Evolutionary conservation across 805 yeast species (phyloP), one percentile per base, ranked within the genome.

Genomic region (Wickerhamomyces silvicola): DNA sequence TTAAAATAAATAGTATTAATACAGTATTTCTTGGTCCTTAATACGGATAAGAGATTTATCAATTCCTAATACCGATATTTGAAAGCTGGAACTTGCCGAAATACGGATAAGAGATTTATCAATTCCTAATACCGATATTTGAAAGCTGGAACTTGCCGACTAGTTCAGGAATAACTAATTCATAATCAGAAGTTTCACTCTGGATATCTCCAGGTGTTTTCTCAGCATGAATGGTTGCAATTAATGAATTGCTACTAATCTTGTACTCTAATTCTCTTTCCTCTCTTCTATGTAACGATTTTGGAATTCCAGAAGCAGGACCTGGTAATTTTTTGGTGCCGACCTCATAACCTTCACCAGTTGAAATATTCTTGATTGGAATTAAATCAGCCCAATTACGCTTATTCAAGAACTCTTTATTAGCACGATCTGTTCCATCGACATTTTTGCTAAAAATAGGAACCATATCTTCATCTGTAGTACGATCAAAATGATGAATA

Each of bases 381-480:
- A 81, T 68, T 37, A 82, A 62, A 52, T 80, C 88, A 24, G 79
- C 65, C 77, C 81, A 82, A 56, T 82, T 82, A 52, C 94, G 64
- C 38, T 66, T 72, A 48, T 81, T 81, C 58, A 78, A 52, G 45
- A 80, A 77, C 44, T 62, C 66, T 28, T 58, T 66, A 56, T 72
- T 78, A 10, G 46, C 52, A 36, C 81, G 59, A 3, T 31, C 24
- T 3, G 57, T 41, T 2, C 78, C 81, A 38, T 77, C 70, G 0
- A 78, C 75, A 32, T 84, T 83, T 16, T 55, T 50, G 4, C 59
- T 48, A 56, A 88, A 87, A 7, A 87, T 46, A 1, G 83, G 81
- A n/a, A 86, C 74, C 52, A 82, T 70, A 46, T 86, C 92, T 54
- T 90, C 97, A 42, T 76, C 83, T 4, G 88, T 78, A 23, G 65